A percentile compares a stretch with the other conserved stretches of the same genome.
These are phyloP conservation scores for Emmonsiellopsis sp. DNA, from an alignment of 2,329 filamentous ascomycete species.

Conservation along the genomic window DNA sequence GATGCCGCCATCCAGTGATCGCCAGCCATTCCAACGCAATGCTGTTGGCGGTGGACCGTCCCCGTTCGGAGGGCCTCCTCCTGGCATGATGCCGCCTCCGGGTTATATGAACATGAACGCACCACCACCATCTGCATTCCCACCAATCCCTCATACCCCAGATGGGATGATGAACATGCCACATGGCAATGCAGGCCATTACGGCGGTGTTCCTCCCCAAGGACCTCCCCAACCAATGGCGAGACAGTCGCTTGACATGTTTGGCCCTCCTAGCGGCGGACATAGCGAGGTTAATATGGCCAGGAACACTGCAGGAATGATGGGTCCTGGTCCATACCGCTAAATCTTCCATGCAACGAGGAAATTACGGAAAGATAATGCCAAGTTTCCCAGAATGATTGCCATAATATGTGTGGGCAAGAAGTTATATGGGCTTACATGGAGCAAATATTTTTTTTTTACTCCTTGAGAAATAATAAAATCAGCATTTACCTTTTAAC, in stretches of 20 bases:
- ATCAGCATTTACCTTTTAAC: neutral
- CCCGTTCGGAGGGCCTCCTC: constrained; percentile 26
- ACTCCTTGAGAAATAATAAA: neutral
- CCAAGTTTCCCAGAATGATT: neutral
- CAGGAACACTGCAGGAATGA: constrained; percentile 11
- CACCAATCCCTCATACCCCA: constrained; percentile 30
- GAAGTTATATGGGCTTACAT: neutral
- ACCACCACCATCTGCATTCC: constrained; percentile 26
- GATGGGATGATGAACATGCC: constrained; percentile 30
- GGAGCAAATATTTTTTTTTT: neutral
- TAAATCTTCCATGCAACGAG: constrained; percentile 1
- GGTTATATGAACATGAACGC: constrained; percentile 35
- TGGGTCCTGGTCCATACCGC: constrained; percentile 15
- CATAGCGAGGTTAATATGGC: neutral
- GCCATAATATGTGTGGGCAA: too few relatives aligned
- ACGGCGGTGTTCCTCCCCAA: constrained; percentile 28
- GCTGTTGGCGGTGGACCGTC: constrained; percentile 17
- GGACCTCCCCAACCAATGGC: constrained; percentile 29
- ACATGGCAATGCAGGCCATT: constrained; percentile 26
- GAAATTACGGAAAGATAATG: neutral
- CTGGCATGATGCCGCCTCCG: constrained; percentile 38
- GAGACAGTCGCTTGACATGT: constrained; percentile 36
- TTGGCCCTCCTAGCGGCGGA: constrained; percentile 26
- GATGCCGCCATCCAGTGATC: constrained; percentile 26
- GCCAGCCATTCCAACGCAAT: constrained; percentile 29